Evolutionary conservation across 768 basidiomycete genomes (phyloP).

Genomic region (Clitopilus passeckerianus): DNA sequence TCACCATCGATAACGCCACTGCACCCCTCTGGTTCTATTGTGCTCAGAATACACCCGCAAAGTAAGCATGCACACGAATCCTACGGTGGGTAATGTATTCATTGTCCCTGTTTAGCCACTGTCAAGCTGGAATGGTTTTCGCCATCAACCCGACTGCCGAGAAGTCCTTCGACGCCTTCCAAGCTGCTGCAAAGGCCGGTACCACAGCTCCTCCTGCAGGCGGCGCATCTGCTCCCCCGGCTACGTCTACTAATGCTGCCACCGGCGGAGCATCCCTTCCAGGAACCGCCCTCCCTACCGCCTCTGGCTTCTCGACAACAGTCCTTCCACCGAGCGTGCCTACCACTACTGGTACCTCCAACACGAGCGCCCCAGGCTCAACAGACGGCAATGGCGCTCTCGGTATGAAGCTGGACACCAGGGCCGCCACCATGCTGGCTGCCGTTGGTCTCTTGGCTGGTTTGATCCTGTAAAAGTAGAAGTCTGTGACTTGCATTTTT

Average conservation of each 20-base stretch:
- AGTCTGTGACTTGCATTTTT: slow-evolving; percentile 1
- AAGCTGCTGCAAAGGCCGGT: slow-evolving; percentile 17
- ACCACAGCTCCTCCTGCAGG: slow-evolving; percentile 15
- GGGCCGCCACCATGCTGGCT: slow-evolving; percentile 27
- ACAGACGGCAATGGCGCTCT: slow-evolving; percentile 18
- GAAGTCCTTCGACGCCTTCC: slow-evolving; percentile 45
- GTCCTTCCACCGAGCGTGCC: not conserved
- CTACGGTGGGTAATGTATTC: not conserved
- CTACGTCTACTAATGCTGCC: not conserved
- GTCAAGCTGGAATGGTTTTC: slow-evolving; percentile 56
- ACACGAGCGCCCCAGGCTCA: not conserved
- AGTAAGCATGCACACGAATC: slow-evolving; percentile 7
- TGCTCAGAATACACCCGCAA: slow-evolving; percentile 31
- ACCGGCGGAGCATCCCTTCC: not conserved
- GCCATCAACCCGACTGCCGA: slow-evolving; percentile 45
- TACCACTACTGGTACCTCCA: not conserved
- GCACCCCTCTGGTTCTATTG: slow-evolving; percentile 62
- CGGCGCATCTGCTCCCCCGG: not conserved
- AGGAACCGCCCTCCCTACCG: slow-evolving; percentile 1
- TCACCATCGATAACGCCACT: slow-evolving; percentile 40
- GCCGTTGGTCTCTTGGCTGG: slow-evolving; percentile 25
- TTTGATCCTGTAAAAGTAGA: slow-evolving; percentile 20
- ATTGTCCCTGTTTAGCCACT: slow-evolving; percentile 33
- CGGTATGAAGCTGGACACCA: slow-evolving; percentile 18
- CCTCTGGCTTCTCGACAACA: slow-evolving; percentile 6